Base-by-base conservation (phyloP, 495 filamentous ascomycete species). In the Letharia columbiana region DNA sequence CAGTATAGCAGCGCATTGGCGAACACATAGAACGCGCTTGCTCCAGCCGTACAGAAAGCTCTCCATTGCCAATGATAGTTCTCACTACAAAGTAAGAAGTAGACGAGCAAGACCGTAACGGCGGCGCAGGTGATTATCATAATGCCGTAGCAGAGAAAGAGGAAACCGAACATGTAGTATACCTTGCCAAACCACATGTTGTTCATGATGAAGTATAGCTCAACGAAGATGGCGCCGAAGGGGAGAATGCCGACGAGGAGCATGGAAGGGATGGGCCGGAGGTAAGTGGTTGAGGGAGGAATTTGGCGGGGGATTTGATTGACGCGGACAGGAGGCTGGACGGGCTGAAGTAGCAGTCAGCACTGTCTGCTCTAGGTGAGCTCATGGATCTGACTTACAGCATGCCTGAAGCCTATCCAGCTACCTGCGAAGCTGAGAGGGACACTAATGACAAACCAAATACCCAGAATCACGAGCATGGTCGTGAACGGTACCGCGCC, bases 41-140 rank as follows among this genome's bases (percentile, higher is more conserved):
- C 90, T 44, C 94, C 94, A 0, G 92, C 91, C 1, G 89, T 91
- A 44, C 87, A 79, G 79, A 98, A 98, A 17, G 90, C 86, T 52
- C 94, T 84, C 94, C 94, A 98, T 72, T 97, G 94, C 94, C 94
- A 98, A 73, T 95, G 90, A 74, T 98, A 98, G 78, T 98, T 93
- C 79, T 98, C 94, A 4, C 89, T 86, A 72, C 92, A 98, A 23
- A 98, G 86, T 64, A 98, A 71, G 79, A 96, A 96, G 77, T 98
- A 98, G 0, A 97, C 87, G 77, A 96, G 84, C 7, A 98, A 80
- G 28, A 98, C 84, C 4, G 94, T 96, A 44, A 94, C 92, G 4
- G 91, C 89, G 2, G 94, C 93, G 63, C 88, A 90, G 7, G 94
- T 97, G 73, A 96, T 89, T 72, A 98, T 91, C 91, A 98, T 97